Percentiles rank a stretch among this genome's conserved stretches.
Conservation (phyloP, 805 yeast species). For the Starmerella potacharoeniae region DNA sequence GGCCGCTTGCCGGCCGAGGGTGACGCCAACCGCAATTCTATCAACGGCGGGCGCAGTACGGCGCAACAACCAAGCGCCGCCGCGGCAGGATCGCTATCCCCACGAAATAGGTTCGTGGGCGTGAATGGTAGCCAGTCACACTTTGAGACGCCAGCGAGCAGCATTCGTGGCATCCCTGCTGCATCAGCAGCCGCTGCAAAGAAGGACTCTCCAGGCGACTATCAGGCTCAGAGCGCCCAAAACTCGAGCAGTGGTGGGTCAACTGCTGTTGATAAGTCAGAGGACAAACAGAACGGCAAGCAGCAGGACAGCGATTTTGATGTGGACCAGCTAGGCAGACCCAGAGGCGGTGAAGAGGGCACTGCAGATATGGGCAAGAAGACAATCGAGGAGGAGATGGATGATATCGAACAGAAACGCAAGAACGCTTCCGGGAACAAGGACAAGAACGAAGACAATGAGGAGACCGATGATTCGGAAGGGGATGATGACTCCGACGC, state of each 20-base stretch:
- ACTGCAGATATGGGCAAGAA: neutral
- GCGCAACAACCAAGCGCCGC: constrained; percentile 11
- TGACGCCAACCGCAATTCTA: neutral
- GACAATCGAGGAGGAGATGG: neutral
- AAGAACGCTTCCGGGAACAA: neutral
- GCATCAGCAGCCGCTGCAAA: neutral
- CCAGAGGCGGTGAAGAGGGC: neutral
- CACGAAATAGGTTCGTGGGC: constrained; percentile 13
- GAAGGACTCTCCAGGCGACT: neutral
- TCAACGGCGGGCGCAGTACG: constrained; percentile 1
- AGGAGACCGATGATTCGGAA: neutral
- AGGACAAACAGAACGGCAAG: neutral
- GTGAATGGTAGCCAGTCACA: neutral
- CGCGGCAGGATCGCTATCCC: constrained; percentile 13
- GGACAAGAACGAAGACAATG: neutral
- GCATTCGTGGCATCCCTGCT: neutral
- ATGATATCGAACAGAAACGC: neutral
- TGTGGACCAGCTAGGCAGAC: neutral
- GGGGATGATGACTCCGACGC: neutral
- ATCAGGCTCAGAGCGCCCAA: neutral
- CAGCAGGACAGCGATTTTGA: neutral
- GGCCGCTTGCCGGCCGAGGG: neutral
- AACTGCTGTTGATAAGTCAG: neutral
- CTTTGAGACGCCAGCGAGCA: neutral
- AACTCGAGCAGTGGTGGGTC: neutral